These are phyloP conservation scores for Sporisorium reilianum DNA, from an alignment of 1,284 basidiomycete species.

Conservation along the genomic window DNA sequence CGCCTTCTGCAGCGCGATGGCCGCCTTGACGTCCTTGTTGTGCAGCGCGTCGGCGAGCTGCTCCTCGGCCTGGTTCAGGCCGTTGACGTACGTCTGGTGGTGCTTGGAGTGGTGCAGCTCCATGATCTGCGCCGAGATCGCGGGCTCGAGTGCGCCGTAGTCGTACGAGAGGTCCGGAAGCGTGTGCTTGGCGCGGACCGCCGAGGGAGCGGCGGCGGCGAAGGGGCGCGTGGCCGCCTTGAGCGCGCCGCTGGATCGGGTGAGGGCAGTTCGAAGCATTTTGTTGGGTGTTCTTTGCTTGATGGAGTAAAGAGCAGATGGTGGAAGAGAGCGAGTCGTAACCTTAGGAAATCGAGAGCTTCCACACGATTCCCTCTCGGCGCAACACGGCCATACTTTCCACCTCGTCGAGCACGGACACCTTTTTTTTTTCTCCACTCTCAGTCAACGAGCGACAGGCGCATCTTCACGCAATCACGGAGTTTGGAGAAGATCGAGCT, in stretches of 20 bases:
- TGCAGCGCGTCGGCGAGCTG: constrained; percentile 55
- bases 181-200: constrained; percentile 66
- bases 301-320: neutral
- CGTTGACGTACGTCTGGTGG: constrained; percentile 69
- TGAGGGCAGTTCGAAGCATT: constrained; percentile 57
- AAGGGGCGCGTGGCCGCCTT: constrained; percentile 26
- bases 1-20: constrained; percentile 58
- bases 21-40: constrained; percentile 59
- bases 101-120: constrained; percentile 68
- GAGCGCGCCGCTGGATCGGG: constrained; percentile 34
- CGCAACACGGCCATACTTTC: neutral
- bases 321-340: neutral
- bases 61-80: constrained; percentile 66
- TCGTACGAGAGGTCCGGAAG: constrained; percentile 68
- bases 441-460: neutral
- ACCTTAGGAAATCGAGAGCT: neutral
- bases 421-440: neutral
- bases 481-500: neutral
- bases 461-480: constrained; percentile 28
- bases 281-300: neutral
- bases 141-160: constrained; percentile 66
- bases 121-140: constrained; percentile 68
- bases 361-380: constrained; percentile 8
- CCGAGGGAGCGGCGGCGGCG: constrained; percentile 21
- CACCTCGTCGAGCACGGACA: neutral